Percentiles rank a stretch among this genome's conserved stretches.
These are phyloP conservation scores for Diutina sp. DNA, from an alignment of 1,139 yeast species.

Conservation along the genomic window DNA sequence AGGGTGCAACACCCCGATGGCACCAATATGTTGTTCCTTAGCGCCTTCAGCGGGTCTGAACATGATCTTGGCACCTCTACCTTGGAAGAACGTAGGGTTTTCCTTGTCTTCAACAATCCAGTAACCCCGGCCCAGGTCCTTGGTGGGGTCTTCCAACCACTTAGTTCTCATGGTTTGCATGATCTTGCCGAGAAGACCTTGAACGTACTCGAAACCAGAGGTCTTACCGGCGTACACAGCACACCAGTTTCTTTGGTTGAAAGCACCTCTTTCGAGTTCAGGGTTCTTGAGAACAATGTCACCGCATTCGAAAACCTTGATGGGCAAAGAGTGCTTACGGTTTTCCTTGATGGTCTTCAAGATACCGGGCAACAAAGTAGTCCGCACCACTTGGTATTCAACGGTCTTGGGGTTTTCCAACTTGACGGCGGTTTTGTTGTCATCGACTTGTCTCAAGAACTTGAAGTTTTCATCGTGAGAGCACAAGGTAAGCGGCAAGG, in stretches of 20 bases:
- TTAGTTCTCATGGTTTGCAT: constrained; percentile 93
- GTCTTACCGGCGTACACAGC: constrained; percentile 91
- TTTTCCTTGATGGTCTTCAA: constrained; percentile 93
- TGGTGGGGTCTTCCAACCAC: constrained; percentile 53
- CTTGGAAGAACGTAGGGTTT: constrained; percentile 80
- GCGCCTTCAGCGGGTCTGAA: constrained; percentile 55
- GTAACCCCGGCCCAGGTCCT: constrained; percentile 56
- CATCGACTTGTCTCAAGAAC: constrained; percentile 66
- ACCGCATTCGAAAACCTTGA: constrained; percentile 89
- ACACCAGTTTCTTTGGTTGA: constrained; percentile 88
- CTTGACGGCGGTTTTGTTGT: constrained; percentile 66
- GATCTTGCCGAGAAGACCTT: constrained; percentile 87
- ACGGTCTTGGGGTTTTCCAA: constrained; percentile 93
- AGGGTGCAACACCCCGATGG: constrained; percentile 92
- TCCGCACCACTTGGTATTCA: constrained; percentile 96
- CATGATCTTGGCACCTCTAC: constrained; percentile 85
- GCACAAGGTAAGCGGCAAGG: constrained; percentile 86
- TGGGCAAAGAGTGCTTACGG: constrained; percentile 90
- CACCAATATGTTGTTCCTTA: constrained; percentile 53
- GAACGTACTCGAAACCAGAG: constrained; percentile 88
- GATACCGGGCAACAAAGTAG: constrained; percentile 86
- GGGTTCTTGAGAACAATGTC: constrained; percentile 85
- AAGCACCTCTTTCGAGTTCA: constrained; percentile 75
- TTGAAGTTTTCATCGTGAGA: constrained; percentile 95
- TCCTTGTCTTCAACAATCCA: constrained; percentile 68